A percentile compares a stretch with the other conserved stretches of the same genome.
Evolutionary conservation across 2,329 filamentous ascomycete species (phyloP).

Genomic region (Tolypocladium ovalisporum): DNA sequence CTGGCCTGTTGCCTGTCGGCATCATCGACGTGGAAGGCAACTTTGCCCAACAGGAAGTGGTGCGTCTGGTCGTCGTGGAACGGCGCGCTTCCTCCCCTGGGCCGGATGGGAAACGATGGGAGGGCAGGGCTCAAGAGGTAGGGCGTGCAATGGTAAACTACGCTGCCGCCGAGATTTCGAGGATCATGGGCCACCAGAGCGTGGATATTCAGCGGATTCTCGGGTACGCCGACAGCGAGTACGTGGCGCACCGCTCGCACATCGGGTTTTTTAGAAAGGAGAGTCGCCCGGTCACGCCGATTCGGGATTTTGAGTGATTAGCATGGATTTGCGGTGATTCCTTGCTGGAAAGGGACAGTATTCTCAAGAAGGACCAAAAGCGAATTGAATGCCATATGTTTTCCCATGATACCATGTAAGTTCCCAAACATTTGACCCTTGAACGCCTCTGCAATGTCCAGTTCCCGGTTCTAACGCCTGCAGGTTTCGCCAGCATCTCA

Average conservation of each 20-base stretch:
- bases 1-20: constrained; percentile 81
- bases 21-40: constrained; percentile 79
- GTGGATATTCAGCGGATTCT: constrained; percentile 68
- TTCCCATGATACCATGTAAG: background rate
- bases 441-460: background rate
- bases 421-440: background rate
- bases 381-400: background rate
- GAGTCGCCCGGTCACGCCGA: constrained; percentile 42
- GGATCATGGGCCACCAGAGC: constrained; percentile 78
- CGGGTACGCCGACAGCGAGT: constrained; percentile 90
- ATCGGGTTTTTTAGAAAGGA: constrained; percentile 60
- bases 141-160: constrained; percentile 90
- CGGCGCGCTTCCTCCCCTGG: constrained; percentile 35
- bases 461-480: background rate
- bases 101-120: constrained; percentile 34
- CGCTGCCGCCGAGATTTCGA: constrained; percentile 67
- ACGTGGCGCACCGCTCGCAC: constrained; percentile 81
- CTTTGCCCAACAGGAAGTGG: constrained; percentile 88
- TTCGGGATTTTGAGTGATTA: constrained; percentile 7
- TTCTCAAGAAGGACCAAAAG: background rate
- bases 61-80: constrained; percentile 73
- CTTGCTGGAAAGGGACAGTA: background rate
- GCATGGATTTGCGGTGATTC: background rate
- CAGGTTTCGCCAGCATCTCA: background rate
- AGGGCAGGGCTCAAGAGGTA: constrained; percentile 55